Evolutionary conservation across 768 basidiomycete species (phyloP), one percentile per base, ranked within the genome.

Genomic region (Dictyophora rubrovolvata): DNA sequence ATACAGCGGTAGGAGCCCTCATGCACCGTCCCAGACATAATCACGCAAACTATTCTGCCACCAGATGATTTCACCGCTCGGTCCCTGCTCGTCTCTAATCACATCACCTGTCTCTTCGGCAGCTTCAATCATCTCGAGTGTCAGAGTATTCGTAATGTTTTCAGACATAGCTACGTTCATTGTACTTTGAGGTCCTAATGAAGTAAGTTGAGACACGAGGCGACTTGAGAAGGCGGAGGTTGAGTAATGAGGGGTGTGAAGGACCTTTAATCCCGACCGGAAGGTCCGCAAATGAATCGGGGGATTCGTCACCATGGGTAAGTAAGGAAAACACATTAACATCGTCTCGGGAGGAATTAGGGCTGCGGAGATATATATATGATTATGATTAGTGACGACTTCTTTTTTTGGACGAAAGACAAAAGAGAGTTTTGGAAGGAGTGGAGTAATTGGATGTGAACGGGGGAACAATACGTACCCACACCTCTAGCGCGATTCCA

Each of bases 401-500:
- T 56, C 63, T 54, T 48, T 18, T 7, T 42, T 65, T 51, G 49
- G 21, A 61, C 46, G 2, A 11, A 53, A 20, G 10, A 28, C 34
- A 46, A 35, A 22, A 23, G 20, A 53, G 22, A 11, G 7, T 10
- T 18, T 59, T 37, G 21, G 1, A 11, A 48, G 10, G n/a, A 42
- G 42, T 9, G n/a, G 42, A 14, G 36, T 37, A 8, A 37, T 37
- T 42, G 42, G 42, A 42, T 42, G n/a, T 14, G 12, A 12, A 42
- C n/a, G 42, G n/a, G n/a, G 10, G 21, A 35, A 23, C 11, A 20
- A 9, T 20, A 68, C 86, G 69, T 69, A 91, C 93, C 87, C 56
- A 95, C 87, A 53, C 93, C 93, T 63, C 93, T 74, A 6, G 91
- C 93, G 60, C 93, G 84, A 67, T 94, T 95, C 93, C 93, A 96